Evolutionary conservation across 371 early-diverging fungal species (phyloP).

Genomic region (Chytridium lagenaria): DNA sequence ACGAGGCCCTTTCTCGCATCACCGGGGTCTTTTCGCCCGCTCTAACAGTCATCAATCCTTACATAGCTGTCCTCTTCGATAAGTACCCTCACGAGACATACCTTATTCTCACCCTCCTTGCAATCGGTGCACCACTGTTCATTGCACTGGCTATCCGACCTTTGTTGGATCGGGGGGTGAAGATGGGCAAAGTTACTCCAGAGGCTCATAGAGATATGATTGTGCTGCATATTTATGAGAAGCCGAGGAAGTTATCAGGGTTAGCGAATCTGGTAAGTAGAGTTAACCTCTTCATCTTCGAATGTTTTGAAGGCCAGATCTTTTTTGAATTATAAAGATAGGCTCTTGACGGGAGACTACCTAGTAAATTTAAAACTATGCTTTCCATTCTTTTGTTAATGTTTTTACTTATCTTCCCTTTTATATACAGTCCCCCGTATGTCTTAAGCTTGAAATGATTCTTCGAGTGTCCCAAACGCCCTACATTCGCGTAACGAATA

Average conservation of each 20-base stretch:
- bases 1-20: no score
- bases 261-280: background rate
- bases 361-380: no score
- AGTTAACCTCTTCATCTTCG: background rate
- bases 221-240: conserved; percentile 3
- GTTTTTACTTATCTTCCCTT: no score
- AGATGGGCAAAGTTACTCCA: background rate
- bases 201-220: background rate
- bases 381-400: no score
- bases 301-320: background rate
- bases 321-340: background rate
- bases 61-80: background rate
- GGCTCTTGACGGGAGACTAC: no score
- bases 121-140: background rate
- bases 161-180: background rate
- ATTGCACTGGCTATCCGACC: background rate
- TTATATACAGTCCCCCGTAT: conserved; percentile 8
- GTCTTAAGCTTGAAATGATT: conserved; percentile 15
- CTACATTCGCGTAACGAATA: background rate
- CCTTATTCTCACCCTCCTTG: background rate
- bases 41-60: no score
- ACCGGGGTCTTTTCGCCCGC: no score
- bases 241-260: background rate
- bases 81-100: background rate
- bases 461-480: conserved; percentile 10